Base-by-base conservation (phyloP, 495 filamentous ascomycete genomes). In the Podospora fimiseda region DNA sequence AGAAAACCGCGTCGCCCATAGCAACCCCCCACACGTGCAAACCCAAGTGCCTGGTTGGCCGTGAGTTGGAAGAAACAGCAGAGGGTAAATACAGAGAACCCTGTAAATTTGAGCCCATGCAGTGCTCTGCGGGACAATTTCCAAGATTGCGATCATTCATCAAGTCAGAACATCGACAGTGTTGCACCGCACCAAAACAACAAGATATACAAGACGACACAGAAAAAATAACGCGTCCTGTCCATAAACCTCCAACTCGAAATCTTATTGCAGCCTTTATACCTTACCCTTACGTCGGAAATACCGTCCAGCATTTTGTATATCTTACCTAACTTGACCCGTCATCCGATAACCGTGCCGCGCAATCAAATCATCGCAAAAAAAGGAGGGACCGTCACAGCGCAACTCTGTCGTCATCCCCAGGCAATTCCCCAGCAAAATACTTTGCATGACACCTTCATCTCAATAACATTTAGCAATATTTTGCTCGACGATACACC, bases 381-480 rank as follows among this genome's bases (percentile, higher is more conserved):
- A 22, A 16, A 1, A 47, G 9, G 20, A 46, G 27, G 24, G 21
- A 20, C 15, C 43, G 22, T 45, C 22, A 44, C 3, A 52, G 2
- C 33, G 36, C 4, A 22, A 50, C 23, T 20, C 47, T 49, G 39
- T 40, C 45, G 41, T 36, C 44, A 47, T 47, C 21, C 21, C 46
- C 2, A 38, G 19, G 33, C 43, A 40, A 37, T 50, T 21, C 11
- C n/a, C 42, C 38, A 36, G 22, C 22, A 48, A 53, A 30, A 48
- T 48, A 44, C 21, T 33, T 59, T 53, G 60, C 46, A 64, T 64
- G 52, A 51, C 20, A 43, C 51, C 11, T 42, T 19, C 33, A 43
- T 15, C 30, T 15, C 51, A 41, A 55, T 59, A 57, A 46, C 47
- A 49, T 19, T 39, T 39, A 36, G n/a, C 43, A 8, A 16, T 27